Base-by-base conservation (phyloP, 2,329 filamentous ascomycete genomes). In the Aspergillus bombycis region DNA sequence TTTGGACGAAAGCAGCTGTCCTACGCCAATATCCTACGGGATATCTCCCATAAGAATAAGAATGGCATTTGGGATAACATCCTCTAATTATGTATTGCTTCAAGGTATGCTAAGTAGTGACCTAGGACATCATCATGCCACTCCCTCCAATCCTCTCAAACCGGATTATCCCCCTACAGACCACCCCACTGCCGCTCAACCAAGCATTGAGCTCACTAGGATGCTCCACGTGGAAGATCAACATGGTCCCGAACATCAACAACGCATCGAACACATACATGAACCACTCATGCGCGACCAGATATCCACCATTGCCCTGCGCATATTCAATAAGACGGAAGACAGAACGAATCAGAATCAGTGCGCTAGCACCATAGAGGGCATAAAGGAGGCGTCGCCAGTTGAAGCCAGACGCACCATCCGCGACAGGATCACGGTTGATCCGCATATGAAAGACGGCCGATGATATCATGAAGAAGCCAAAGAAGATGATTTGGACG, bases 401-500 rank as follows among this genome's bases (percentile, higher is more conserved):
- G 1, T 32, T 63, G 19, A 61, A 62, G 4, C 28, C 50, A 5
- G 16, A 50, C n/a, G 10, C 50, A n/a, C 54, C 19, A 30, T 59
- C 21, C 4, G 61, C 48, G 7, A 64, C 59, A 1, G 60, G 63
- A 23, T 60, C 62, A 3, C 23, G 41, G 3, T 53, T 57, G 26
- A 65, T n/a, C 2, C 62, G 62, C 2, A 59, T 34, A 32, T 68
- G 59, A 10, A 68, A 68, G 4, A 55, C 34, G 0, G 59, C 57
- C 4, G 58, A 57, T 1, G 62, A 59, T 7, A 81, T 62, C 36
- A 85, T 75, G 68, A 89, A 90, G 48, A 88, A 75, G 21, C 79
- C 80, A 62, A 89, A 88, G 61, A 85, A 81, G 52, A 85, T 43
- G 41, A 89, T 80, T 69, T 90, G 87, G n/a, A 88, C 73, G 46